These are phyloP conservation scores for Trypanosomatidae sp. DNA, from an alignment of 208 protist species.

Conservation along the genomic window DNA sequence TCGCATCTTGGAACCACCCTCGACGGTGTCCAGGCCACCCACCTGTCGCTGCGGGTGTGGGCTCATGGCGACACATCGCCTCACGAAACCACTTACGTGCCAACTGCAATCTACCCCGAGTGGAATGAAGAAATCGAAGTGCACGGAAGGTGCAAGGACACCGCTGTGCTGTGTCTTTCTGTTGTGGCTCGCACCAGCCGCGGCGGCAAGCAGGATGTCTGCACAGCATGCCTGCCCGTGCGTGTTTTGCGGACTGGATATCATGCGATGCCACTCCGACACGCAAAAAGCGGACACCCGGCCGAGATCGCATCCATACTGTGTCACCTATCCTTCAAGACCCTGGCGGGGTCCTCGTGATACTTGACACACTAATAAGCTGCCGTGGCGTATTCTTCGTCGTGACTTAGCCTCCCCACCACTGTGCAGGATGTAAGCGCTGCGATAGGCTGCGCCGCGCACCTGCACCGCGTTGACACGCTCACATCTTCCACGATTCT, in stretches of 20 bases:
- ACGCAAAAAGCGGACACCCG: conserved; percentile 20
- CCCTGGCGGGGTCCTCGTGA: not conserved
- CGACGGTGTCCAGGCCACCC: conserved; percentile 27
- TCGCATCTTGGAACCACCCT: conserved; percentile 51
- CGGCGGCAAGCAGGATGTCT: conserved; percentile 35
- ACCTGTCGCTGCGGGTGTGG: conserved; percentile 44
- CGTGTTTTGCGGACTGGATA: conserved; percentile 41
- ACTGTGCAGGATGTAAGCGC: not conserved
- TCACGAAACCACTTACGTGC: conserved; percentile 27
- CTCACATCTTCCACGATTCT: not conserved
- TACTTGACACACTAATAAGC: not conserved
- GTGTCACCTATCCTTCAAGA: conserved; percentile 22
- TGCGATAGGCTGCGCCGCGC: not conserved
- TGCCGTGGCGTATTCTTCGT: not conserved
- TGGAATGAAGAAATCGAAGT: conserved; percentile 48
- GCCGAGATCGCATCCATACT: conserved; percentile 35
- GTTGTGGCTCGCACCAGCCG: conserved; percentile 27
- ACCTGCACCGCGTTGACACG: not conserved
- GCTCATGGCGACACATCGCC: conserved; percentile 28
- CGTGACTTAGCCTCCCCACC: not conserved
- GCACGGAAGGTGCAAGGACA: conserved; percentile 25
- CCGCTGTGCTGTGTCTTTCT: conserved; percentile 48
- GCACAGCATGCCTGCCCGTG: conserved; percentile 41
- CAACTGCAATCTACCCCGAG: conserved; percentile 56
- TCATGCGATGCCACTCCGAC: conserved; percentile 44